Evolutionary conservation across 2,329 filamentous ascomycete genomes (phyloP).

Genomic region (Colletotrichum caudatum): DNA sequence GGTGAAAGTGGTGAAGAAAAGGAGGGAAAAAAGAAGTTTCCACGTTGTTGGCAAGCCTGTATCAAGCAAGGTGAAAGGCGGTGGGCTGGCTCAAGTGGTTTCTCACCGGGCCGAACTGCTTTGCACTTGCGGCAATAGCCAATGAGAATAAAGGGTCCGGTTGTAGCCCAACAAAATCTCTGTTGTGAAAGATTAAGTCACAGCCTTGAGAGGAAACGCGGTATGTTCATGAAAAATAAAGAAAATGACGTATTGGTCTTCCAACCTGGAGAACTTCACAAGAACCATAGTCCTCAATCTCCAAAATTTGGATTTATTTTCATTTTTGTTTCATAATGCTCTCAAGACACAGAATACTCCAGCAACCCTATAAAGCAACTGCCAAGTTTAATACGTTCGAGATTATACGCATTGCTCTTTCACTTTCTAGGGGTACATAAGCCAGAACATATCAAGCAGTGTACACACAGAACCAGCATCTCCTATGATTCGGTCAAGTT

Average conservation of each 20-base stretch:
- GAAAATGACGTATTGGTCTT: background rate
- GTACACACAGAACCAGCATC: background rate
- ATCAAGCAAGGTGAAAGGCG: background rate
- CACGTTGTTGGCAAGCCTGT: background rate
- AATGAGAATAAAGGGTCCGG: background rate
- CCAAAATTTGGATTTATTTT: no score
- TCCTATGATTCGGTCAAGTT: background rate
- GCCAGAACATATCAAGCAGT: background rate
- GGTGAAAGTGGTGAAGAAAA: background rate
- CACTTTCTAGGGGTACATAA: background rate
- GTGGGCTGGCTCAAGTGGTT: background rate
- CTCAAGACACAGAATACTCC: background rate
- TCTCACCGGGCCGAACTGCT: background rate
- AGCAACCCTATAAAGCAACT: background rate
- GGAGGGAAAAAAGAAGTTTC: background rate
- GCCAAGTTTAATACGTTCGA: rapidly evolving
- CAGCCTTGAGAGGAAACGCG: background rate
- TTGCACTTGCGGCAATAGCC: background rate
- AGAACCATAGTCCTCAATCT: background rate
- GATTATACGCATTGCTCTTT: background rate
- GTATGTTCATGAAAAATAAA: background rate
- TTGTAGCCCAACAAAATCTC: background rate
- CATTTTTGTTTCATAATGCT: background rate
- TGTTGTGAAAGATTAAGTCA: background rate
- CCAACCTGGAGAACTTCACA: no score